Base-by-base conservation (phyloP, 306 rosid species). In the Abrus precatorius region DNA sequence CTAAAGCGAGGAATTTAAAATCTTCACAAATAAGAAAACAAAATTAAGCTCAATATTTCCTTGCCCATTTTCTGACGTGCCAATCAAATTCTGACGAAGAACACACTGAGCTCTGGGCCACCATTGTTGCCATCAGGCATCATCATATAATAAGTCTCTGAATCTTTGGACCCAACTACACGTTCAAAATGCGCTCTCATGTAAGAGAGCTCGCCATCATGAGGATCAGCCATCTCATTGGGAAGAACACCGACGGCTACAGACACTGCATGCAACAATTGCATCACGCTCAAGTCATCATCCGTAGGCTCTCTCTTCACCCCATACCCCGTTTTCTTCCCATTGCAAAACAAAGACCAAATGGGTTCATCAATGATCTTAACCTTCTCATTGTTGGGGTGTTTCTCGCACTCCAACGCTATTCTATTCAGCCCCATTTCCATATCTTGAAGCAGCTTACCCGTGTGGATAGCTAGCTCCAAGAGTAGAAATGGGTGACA, bases 211-310 rank as follows among this genome's bases (percentile, higher is more conserved):
- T 95, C 97, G 5, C 93, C 95, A 1, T 88, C 92, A 0, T 80
- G 80, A 44, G 83, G 89, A 28, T 75, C 85, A 1, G 73, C 9
- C 72, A 83, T 84, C 41, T 86, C 82, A 5, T n/a, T 32, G 0
- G 99, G 99, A 7, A 95, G 84, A 45, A 93, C 90, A 0, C 97
- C 99, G 3, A 94, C 95, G 1, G 94, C 97, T 83, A 89, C 88
- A 0, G 97, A 91, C 6, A 89, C 92, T 0, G 84, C 89, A 57
- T 80, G 92, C 82, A 95, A 48, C 73, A 88, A 61, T 47, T 93
- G 98, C 91, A 95, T 95, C 14, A 95, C 89, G 1, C 8, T 61
- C 70, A 95, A 80, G 61, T 91, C 99, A 9, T 90, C 96, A 5
- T 87, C 92, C 0, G 96, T 88, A 0, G 97, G 73, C 56, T 93